Evolutionary conservation across 2,329 filamentous ascomycete genomes (phyloP).

Genomic region (Aciculosporium take): DNA sequence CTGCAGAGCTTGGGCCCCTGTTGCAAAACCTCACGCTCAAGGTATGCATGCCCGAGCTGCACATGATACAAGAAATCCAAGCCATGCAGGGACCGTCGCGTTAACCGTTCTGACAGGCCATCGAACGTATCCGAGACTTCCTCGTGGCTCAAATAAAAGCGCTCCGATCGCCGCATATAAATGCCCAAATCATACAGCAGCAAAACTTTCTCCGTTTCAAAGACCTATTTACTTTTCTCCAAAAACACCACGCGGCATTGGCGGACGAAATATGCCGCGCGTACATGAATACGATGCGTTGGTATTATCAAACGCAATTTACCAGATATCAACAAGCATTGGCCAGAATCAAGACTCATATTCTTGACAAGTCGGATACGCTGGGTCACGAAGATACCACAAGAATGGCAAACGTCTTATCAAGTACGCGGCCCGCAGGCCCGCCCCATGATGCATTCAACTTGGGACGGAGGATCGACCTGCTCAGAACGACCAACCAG

Average conservation of each 20-base stretch:
- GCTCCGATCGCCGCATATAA: conserved; percentile 85
- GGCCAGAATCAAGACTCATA: conserved; percentile 70
- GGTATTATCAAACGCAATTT: conserved; percentile 94
- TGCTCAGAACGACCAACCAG: conserved; percentile 59
- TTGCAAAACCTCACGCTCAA: conserved; percentile 74
- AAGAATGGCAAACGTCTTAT: conserved; percentile 47
- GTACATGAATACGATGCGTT: conserved; percentile 96
- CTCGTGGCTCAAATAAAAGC: conserved; percentile 91
- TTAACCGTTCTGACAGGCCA: conserved; percentile 38
- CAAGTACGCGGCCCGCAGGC: conserved; percentile 29
- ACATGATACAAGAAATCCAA: neutral
- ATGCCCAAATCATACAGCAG: conserved; percentile 92
- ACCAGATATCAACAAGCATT: conserved; percentile 73
- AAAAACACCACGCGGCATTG: conserved; percentile 66
- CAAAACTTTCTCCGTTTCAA: conserved; percentile 81
- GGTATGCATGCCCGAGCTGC: conserved; percentile 27
- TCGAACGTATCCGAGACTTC: conserved; percentile 88
- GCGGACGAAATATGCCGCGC: conserved; percentile 83
- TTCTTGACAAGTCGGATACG: conserved; percentile 69
- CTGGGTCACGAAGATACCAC: conserved; percentile 64
- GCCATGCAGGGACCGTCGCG: neutral
- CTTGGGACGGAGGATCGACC: conserved; percentile 71
- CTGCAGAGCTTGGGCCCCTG: conserved; percentile 72
- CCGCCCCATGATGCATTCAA: conserved; percentile 76
- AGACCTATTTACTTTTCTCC: conserved; percentile 74